These are phyloP conservation scores for Lasiosphaeria hispida DNA, from an alignment of 495 filamentous ascomycete species.

Conservation along the genomic window DNA sequence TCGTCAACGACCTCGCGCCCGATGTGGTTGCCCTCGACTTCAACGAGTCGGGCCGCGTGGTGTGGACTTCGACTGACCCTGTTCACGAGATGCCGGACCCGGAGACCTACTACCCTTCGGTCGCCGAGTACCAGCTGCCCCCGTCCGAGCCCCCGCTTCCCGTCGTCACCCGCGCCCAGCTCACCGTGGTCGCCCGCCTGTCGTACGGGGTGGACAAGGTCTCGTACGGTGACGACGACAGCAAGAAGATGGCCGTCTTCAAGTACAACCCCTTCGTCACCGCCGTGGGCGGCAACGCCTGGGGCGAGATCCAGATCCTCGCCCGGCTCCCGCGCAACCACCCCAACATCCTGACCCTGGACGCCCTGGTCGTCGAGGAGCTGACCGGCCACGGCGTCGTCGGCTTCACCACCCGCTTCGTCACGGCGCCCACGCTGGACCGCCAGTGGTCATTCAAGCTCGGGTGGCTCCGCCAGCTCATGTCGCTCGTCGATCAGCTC, in stretches of 20 bases:
- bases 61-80: conserved; percentile 1
- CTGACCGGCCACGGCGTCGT: conserved; percentile 32
- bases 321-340: conserved; percentile 15
- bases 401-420: conserved; percentile 41
- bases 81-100: too few species aligned
- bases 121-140: background rate
- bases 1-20: background rate
- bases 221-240: background rate
- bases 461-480: conserved; percentile 39
- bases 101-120: background rate
- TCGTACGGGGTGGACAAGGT: background rate
- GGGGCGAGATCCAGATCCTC: background rate
- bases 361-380: conserved; percentile 38
- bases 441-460: conserved; percentile 31
- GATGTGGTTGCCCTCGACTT: background rate
- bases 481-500: conserved; percentile 37
- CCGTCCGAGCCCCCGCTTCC: background rate
- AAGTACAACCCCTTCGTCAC: background rate
- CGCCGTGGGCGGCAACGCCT: background rate
- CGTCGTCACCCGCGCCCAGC: background rate
- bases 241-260: background rate
- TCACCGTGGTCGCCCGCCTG: background rate
- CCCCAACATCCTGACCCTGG: conserved; percentile 35
- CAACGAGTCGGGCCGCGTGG: background rate
- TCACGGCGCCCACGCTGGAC: conserved; percentile 34